Conservation (phyloP, 768 basidiomycete genomes). For the Boletus edulis region DNA sequence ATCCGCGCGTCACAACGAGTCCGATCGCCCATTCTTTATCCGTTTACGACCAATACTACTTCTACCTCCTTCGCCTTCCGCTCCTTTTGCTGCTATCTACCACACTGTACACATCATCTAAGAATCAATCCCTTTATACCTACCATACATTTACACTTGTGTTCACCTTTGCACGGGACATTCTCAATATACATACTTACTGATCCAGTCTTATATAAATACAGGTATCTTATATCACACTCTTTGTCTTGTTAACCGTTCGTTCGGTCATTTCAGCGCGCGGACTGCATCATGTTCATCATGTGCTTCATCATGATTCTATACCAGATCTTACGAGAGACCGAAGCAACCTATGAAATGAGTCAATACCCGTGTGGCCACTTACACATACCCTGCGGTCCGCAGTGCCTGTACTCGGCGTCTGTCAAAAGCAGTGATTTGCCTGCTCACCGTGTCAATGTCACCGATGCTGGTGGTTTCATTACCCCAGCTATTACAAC, state of each 20-base stretch:
- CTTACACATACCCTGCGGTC: too few relatives aligned
- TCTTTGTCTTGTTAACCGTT: slow-evolving; percentile 1
- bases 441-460: too few relatives aligned
- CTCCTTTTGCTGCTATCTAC: slow-evolving; percentile 15
- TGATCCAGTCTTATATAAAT: not conserved
- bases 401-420: too few relatives aligned
- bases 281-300: too few relatives aligned
- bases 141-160: not conserved
- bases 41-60: slow-evolving; percentile 2
- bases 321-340: too few relatives aligned
- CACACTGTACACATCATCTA: not conserved
- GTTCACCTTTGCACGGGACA: not conserved
- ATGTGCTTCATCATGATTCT: too few relatives aligned
- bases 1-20: not conserved
- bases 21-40: not conserved
- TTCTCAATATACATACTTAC: not conserved
- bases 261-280: not conserved
- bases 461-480: too few relatives aligned
- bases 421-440: too few relatives aligned
- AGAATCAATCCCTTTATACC: slow-evolving; percentile 10
- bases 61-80: slow-evolving; percentile 2
- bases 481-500: too few relatives aligned
- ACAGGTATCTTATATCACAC: slow-evolving; percentile 6
- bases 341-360: too few relatives aligned
- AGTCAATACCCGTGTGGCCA: too few relatives aligned